Conservation (phyloP, 2,329 filamentous ascomycete genomes). For the Penicillium sp. region DNA sequence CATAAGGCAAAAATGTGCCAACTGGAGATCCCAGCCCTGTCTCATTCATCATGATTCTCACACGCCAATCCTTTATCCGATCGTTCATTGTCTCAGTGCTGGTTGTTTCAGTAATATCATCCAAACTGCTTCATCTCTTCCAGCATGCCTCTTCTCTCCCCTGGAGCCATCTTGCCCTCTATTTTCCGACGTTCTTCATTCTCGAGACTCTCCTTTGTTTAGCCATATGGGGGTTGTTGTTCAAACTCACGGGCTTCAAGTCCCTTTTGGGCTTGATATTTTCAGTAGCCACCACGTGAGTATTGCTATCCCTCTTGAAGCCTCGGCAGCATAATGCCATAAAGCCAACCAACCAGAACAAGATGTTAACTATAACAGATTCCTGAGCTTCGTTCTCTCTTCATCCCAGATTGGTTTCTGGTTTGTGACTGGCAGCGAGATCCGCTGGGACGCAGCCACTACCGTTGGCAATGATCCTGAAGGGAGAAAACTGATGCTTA, state of each 20-base stretch:
- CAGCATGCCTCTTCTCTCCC: slow-evolving; percentile 27
- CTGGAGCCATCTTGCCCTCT: slow-evolving; percentile 22
- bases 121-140: slow-evolving; percentile 29
- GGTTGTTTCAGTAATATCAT: slow-evolving; percentile 24
- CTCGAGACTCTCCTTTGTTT: slow-evolving; percentile 26
- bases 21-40: not conserved
- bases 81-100: slow-evolving; percentile 29
- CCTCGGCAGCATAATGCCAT: too few species aligned
- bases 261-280: slow-evolving; percentile 18
- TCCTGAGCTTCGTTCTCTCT: slow-evolving; percentile 22
- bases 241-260: slow-evolving; percentile 16
- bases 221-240: slow-evolving; percentile 23
- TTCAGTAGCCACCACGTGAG: slow-evolving; percentile 25
- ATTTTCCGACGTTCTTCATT: slow-evolving; percentile 33
- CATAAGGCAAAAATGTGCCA: not conserved
- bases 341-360: not conserved
- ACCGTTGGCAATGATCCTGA: slow-evolving; percentile 30
- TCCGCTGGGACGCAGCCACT: slow-evolving; percentile 32
- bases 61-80: slow-evolving; percentile 23
- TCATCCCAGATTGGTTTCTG: slow-evolving; percentile 33
- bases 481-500: slow-evolving; percentile 31
- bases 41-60: slow-evolving; percentile 19
- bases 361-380: slow-evolving; percentile 12
- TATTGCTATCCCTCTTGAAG: not conserved
- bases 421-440: slow-evolving; percentile 32